Percentiles rank a stretch among this genome's conserved stretches.
These are phyloP conservation scores for Dillenia turbinata DNA, from an alignment of 164 flowering plant genomes.

Conservation along the genomic window DNA sequence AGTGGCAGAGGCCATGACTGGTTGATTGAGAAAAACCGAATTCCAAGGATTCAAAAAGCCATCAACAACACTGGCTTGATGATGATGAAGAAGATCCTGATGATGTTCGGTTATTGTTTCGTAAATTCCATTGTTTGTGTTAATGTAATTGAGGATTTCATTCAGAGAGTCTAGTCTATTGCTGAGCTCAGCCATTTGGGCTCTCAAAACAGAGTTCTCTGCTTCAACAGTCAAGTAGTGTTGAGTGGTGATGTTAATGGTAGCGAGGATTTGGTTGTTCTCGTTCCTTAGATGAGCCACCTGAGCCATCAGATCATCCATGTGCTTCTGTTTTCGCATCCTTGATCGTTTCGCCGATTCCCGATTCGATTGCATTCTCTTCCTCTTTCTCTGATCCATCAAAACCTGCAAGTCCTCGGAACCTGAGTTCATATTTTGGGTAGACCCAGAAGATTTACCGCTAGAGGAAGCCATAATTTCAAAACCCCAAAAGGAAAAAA, in stretches of 20 bases:
- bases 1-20: constrained; percentile 43
- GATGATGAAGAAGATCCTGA: constrained; percentile 1
- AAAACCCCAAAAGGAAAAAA: background rate
- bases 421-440: constrained; percentile 33
- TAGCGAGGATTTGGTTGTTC: constrained; percentile 44
- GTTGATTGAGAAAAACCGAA: constrained; percentile 33
- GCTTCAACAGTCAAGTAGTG: constrained; percentile 46
- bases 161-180: constrained; percentile 62
- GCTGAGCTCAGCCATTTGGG: constrained; percentile 61
- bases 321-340: constrained; percentile 76
- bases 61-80: constrained; percentile 6
- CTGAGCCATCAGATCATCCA: constrained; percentile 67
- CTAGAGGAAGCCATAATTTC: constrained; percentile 53
- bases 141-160: constrained; percentile 47
- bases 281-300: constrained; percentile 47
- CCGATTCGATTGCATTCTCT: constrained; percentile 84
- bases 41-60: constrained; percentile 34
- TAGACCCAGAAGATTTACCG: constrained; percentile 49
- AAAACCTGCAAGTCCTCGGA: constrained; percentile 47
- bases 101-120: constrained; percentile 1
- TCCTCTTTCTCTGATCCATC: constrained; percentile 64
- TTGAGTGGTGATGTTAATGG: constrained; percentile 47
- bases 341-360: constrained; percentile 91
- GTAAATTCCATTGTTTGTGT: constrained; percentile 18
- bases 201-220: constrained; percentile 62